Base-by-base conservation (phyloP, 139 green algal species). In the Raphidocelis subcapitata region DNA sequence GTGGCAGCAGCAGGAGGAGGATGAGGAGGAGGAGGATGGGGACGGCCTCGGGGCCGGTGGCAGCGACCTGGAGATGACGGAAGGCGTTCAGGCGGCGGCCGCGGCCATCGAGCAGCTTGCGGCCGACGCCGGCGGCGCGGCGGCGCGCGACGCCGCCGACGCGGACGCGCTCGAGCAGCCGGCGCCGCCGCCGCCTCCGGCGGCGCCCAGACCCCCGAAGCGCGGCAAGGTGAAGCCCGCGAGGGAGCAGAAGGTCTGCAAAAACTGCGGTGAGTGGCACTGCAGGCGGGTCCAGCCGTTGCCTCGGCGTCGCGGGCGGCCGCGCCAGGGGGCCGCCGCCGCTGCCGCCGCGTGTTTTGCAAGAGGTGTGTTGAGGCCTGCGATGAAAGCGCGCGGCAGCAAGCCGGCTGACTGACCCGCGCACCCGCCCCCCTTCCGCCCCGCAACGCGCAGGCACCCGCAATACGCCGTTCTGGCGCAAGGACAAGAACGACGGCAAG, bases 391-490 rank as follows among this genome's bases (percentile, higher is more conserved):
- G n/a, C n/a, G n/a, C n/a, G n/a, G n/a, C n/a, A n/a, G n/a, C n/a
- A n/a, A n/a, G n/a, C n/a, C n/a, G n/a, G n/a, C n/a, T n/a, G n/a
- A n/a, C n/a, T n/a, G n/a, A n/a, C n/a, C n/a, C n/a, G n/a, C n/a
- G n/a, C n/a, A n/a, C n/a, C n/a, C n/a, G n/a, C n/a, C n/a, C n/a
- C n/a, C n/a, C n/a, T n/a, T n/a, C n/a, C n/a, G n/a, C n/a, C n/a
- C n/a, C n/a, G n/a, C n/a, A n/a, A n/a, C n/a, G n/a, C n/a, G n/a
- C n/a, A n/a, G 83, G 85, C 67, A 95, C 92, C 12, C 86, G 73
- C 64, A 76, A 75, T 46, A 98, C 94, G 1, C 94, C 94, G 21
- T 98, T 98, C 73, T 98, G 94, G 94, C 84, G 94, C 63, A 98
- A 97, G 72, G 90, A 97, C 79, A 93, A 92, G 79, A 65, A 88